These are phyloP conservation scores for Petasospora fabianii DNA, from an alignment of 1,139 yeast genomes.

Conservation along the genomic window DNA sequence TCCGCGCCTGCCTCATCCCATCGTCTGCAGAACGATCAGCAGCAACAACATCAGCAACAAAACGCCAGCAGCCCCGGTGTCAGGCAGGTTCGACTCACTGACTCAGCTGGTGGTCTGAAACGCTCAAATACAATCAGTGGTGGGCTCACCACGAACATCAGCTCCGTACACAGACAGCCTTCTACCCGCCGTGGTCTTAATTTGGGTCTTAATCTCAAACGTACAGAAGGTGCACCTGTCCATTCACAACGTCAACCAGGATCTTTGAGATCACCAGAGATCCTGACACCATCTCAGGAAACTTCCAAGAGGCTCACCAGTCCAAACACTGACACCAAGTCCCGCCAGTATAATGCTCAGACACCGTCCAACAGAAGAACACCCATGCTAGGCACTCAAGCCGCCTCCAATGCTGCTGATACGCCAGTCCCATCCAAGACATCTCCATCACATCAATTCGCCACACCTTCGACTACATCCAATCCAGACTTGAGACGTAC, in stretches of 20 bases:
- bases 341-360: not conserved
- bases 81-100: conserved; percentile 6
- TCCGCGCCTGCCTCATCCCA: too few relatives aligned
- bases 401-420: too few relatives aligned
- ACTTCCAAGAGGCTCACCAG: not conserved
- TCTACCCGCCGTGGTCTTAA: conserved; percentile 16
- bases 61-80: conserved; percentile 1
- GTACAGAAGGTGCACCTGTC: conserved; percentile 1
- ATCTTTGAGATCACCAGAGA: conserved; percentile 5
- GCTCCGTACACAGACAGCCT: conserved; percentile 13
- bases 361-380: too few relatives aligned
- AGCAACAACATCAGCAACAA: too few relatives aligned
- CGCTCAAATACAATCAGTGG: conserved; percentile 12
- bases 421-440: too few relatives aligned
- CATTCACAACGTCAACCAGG: not conserved
- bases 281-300: conserved; percentile 4
- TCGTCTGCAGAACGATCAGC: too few relatives aligned
- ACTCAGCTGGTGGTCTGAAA: conserved; percentile 4
- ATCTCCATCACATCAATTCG: too few relatives aligned
- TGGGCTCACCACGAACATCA: too few relatives aligned
- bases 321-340: conserved; percentile 7
- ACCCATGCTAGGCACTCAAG: too few relatives aligned
- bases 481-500: conserved; percentile 7
- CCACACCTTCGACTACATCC: too few relatives aligned
- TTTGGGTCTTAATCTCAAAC: conserved; percentile 10